These are phyloP conservation scores for Aegilops tauschii DNA, from an alignment of 176 grass and related monocot genomes.

Conservation along the genomic window DNA sequence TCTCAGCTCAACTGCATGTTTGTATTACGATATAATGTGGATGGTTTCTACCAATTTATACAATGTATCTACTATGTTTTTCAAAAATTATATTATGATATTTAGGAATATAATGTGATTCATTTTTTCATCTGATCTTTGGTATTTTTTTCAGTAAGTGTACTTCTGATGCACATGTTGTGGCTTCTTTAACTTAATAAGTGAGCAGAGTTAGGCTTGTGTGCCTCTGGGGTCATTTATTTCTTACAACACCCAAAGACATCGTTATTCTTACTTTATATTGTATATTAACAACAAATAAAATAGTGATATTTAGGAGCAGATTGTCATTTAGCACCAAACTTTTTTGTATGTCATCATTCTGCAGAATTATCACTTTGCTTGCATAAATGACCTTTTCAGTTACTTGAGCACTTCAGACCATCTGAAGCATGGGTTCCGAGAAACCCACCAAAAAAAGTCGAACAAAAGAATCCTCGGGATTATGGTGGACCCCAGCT, in stretches of 20 bases:
- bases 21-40: not conserved
- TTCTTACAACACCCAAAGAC: not conserved
- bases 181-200: not conserved
- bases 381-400: not conserved
- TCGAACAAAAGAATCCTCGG: not conserved
- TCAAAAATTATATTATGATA: too few species aligned
- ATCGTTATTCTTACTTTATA: not conserved
- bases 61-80: not conserved
- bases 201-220: not conserved
- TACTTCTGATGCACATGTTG: not conserved
- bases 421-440: slow-evolving; percentile 39
- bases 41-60: not conserved
- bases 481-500: slow-evolving; percentile 3
- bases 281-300: not conserved
- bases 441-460: not conserved
- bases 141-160: not conserved
- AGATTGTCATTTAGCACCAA: not conserved
- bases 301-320: too few species aligned
- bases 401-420: slow-evolving; percentile 55
- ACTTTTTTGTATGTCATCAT: not conserved
- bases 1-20: not conserved
- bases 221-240: not conserved
- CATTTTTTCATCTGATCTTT: not conserved
- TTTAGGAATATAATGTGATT: too few species aligned
- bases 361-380: not conserved